Percentiles rank a stretch among this genome's conserved stretches.
Conservation (phyloP, 2,329 filamentous ascomycete genomes). For the Fusarium pseudonygamai region DNA sequence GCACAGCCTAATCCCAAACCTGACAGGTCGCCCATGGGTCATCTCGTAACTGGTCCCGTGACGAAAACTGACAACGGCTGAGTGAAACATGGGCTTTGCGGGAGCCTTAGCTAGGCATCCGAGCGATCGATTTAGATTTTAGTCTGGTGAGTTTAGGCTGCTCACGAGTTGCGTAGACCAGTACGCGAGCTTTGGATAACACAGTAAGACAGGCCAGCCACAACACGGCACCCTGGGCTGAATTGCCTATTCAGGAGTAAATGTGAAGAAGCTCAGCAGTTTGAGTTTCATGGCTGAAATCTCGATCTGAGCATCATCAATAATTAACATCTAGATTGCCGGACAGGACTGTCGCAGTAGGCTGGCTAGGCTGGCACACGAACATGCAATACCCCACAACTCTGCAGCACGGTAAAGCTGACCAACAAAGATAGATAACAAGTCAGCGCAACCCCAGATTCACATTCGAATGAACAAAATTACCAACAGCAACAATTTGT, state of each 20-base stretch:
- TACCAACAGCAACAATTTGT: constrained; percentile 13
- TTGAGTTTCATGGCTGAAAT: constrained; percentile 20
- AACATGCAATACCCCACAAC: constrained; percentile 1
- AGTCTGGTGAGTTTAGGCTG: constrained; percentile 16
- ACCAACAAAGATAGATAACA: not conserved
- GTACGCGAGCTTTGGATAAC: not conserved
- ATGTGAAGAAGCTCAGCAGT: not conserved
- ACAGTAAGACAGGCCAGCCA: constrained; percentile 27
- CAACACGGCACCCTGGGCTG: constrained; percentile 9
- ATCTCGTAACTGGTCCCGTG: constrained; percentile 25
- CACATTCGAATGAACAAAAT: constrained; percentile 8
- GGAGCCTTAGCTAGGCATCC: constrained; percentile 30
- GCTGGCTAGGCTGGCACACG: constrained; percentile 1
- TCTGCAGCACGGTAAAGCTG: constrained; percentile 3
- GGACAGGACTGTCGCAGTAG: not conserved
- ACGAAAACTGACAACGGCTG: not conserved
- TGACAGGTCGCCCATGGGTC: constrained; percentile 22
- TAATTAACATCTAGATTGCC: not conserved
- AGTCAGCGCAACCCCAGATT: constrained; percentile 4
- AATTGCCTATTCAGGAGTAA: not conserved
- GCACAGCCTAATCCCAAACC: constrained; percentile 10
- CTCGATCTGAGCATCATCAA: constrained; percentile 14
- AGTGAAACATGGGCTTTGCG: constrained; percentile 30
- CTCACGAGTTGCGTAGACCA: constrained; percentile 11
- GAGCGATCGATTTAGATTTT: not conserved